Percentiles rank a stretch among this genome's conserved stretches.
Conservation (phyloP, 768 basidiomycete species). For the Tricholoma matsutake region DNA sequence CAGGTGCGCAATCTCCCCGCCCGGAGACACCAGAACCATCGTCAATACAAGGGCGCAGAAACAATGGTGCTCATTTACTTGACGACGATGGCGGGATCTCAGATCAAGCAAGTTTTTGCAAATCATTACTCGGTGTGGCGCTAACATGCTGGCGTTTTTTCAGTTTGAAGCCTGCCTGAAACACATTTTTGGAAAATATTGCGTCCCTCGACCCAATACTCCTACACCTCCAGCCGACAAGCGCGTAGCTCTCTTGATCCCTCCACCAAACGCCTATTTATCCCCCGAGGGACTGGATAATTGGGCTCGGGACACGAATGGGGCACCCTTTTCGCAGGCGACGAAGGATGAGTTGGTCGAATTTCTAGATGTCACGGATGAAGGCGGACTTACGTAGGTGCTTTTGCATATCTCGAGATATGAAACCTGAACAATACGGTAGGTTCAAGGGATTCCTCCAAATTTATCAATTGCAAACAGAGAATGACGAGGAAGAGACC, state of each 20-base stretch:
- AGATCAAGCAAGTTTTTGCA: slow-evolving; percentile 44
- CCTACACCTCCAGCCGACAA: slow-evolving; percentile 17
- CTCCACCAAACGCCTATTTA: slow-evolving; percentile 57
- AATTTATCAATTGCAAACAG: slow-evolving; percentile 82
- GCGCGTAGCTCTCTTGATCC: slow-evolving; percentile 36
- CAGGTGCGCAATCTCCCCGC: slow-evolving; percentile 44
- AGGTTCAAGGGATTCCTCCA: slow-evolving; percentile 82
- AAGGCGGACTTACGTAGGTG: slow-evolving; percentile 70
- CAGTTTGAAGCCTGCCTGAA: slow-evolving; percentile 69
- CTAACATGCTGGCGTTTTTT: background rate
- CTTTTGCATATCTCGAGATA: background rate
- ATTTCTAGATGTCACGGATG: slow-evolving; percentile 71
- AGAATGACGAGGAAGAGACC: slow-evolving; percentile 81
- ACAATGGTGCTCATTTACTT: slow-evolving; percentile 52
- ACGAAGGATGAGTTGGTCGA: slow-evolving; percentile 76
- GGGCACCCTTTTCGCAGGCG: slow-evolving; percentile 71
- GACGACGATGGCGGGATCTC: slow-evolving; percentile 72
- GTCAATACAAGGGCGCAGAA: slow-evolving; percentile 56
- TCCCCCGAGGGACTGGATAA: slow-evolving; percentile 60
- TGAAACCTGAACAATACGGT: background rate
- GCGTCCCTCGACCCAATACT: slow-evolving; percentile 41
- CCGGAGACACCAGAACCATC: slow-evolving; percentile 63
- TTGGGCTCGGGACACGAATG: slow-evolving; percentile 81
- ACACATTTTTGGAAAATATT: slow-evolving; percentile 80
- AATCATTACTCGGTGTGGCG: background rate